A percentile compares a stretch with the other conserved stretches of the same genome.
These are phyloP conservation scores for Rhodotorula toruloides DNA, from an alignment of 768 basidiomycete species.

Conservation along the genomic window DNA sequence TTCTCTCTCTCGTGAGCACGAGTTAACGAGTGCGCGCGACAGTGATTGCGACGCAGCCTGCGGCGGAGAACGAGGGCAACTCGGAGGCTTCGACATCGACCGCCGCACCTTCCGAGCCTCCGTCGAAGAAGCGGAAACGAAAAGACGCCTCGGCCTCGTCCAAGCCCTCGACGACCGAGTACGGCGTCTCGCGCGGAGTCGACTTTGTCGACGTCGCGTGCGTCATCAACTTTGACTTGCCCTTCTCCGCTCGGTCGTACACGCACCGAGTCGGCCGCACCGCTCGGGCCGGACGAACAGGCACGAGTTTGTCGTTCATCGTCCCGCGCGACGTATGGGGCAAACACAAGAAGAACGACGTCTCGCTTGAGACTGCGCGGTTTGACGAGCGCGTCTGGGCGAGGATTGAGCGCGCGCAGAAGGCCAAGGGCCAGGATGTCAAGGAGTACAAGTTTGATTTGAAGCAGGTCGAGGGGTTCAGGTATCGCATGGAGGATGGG, in stretches of 20 bases:
- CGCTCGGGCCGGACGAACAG: constrained; percentile 88
- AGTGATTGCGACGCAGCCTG: constrained; percentile 41
- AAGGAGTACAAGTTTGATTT: constrained; percentile 92
- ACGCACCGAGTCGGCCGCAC: constrained; percentile 95
- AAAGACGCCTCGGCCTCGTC: constrained; percentile 53
- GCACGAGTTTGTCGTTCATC: constrained; percentile 84
- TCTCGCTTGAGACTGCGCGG: constrained; percentile 65
- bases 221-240: constrained; percentile 98
- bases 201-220: constrained; percentile 96
- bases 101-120: background rate
- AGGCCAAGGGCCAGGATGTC: constrained; percentile 51
- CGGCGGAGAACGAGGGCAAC: background rate
- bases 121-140: constrained; percentile 48
- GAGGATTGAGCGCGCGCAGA: constrained; percentile 72
- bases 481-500: constrained; percentile 97
- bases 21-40: too few species aligned
- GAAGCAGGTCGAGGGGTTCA: constrained; percentile 93
- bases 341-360: constrained; percentile 53
- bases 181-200: constrained; percentile 89
- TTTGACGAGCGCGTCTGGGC: constrained; percentile 70
- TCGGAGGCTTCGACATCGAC: constrained; percentile 1
- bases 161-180: constrained; percentile 61
- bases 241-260: constrained; percentile 75
- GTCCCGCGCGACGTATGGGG: constrained; percentile 52
- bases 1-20: too few species aligned